Evolutionary conservation across 2,329 filamentous ascomycete genomes (phyloP).

Genomic region (Dactylellina haptotyla): DNA sequence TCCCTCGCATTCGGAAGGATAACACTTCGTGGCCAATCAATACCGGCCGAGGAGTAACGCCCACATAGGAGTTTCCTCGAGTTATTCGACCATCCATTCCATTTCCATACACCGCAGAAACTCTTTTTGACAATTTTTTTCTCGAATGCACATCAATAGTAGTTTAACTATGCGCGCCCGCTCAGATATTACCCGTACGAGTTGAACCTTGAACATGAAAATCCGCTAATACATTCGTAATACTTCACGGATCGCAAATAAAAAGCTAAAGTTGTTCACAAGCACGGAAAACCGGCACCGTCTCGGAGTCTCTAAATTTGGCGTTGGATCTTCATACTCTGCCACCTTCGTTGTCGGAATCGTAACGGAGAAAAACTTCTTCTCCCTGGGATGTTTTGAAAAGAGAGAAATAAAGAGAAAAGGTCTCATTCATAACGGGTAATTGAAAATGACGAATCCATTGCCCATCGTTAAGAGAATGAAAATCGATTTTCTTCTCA

Average conservation of each 20-base stretch:
- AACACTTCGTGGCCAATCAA: no score
- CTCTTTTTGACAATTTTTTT: no score
- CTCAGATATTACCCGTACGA: neutral
- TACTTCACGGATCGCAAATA: neutral
- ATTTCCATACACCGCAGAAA: no score
- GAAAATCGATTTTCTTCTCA: neutral
- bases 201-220: neutral
- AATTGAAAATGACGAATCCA: conserved; percentile 6
- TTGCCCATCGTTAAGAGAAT: neutral
- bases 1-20: no score
- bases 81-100: no score
- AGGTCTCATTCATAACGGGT: neutral
- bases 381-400: neutral
- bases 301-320: conserved; percentile 13
- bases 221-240: neutral
- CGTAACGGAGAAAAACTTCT: neutral
- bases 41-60: no score
- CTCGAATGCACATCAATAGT: no score
- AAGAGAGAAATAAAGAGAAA: neutral
- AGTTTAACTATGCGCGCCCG: no score
- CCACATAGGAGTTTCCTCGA: no score
- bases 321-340: conserved; percentile 20
- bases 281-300: conserved; percentile 40
- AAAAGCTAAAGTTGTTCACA: neutral
- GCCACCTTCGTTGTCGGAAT: conserved; percentile 7